Conservation (phyloP, 108 stramenopile species). For the Cylindrotheca closterium region DNA sequence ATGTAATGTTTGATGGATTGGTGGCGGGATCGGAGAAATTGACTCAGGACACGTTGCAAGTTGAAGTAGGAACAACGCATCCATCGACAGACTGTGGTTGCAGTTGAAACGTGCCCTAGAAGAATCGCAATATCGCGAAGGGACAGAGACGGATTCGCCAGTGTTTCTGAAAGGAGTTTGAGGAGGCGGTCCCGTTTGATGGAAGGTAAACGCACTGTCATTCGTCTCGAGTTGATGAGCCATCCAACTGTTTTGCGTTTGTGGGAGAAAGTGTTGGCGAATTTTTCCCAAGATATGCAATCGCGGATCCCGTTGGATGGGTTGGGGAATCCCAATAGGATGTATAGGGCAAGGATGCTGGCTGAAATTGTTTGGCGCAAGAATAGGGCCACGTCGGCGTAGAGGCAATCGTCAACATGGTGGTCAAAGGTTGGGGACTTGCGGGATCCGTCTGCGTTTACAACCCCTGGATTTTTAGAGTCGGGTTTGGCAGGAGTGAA, state of each 20-base stretch:
- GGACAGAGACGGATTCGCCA: not conserved
- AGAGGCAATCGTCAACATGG: conserved; percentile 16
- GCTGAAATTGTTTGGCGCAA: conserved; percentile 4
- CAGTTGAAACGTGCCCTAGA: not conserved
- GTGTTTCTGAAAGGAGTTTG: not conserved
- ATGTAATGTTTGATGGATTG: not conserved
- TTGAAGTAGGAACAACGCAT: not conserved
- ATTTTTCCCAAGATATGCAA: conserved; percentile 1
- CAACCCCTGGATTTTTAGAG: conserved; percentile 4
- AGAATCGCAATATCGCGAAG: not conserved
- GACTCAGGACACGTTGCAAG: not conserved
- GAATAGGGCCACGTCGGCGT: not conserved
- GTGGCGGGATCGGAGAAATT: not conserved
- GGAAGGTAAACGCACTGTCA: not conserved
- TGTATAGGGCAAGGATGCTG: conserved; percentile 9
- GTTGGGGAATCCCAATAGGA: conserved; percentile 1
- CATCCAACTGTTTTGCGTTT: conserved; percentile 3
- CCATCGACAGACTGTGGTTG: not conserved
- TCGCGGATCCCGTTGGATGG: not conserved
- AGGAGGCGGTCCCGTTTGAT: conserved; percentile 2
- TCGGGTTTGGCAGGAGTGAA: conserved; percentile 2
- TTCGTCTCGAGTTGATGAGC: not conserved
- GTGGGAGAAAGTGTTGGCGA: not conserved
- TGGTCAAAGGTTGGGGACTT: not conserved
- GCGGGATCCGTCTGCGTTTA: not conserved